These are phyloP conservation scores for Irpex sp. DNA, from an alignment of 1,284 basidiomycete species.

Conservation along the genomic window DNA sequence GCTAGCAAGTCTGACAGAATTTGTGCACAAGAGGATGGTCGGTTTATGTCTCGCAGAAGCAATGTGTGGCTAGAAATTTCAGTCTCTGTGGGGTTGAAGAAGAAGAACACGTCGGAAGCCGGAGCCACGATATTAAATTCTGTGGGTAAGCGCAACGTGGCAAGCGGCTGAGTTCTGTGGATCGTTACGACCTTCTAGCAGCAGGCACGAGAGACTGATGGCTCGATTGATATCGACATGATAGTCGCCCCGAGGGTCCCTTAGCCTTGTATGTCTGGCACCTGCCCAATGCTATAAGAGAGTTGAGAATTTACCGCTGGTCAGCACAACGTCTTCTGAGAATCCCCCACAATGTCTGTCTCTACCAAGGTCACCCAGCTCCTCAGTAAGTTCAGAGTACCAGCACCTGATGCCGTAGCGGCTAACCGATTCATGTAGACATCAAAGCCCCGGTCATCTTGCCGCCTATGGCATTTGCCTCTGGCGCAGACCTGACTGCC, in stretches of 20 bases:
- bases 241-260: conserved; percentile 1
- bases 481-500: conserved; percentile 24
- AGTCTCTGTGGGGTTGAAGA: too few relatives aligned
- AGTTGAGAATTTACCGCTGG: neutral
- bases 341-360: conserved; percentile 12
- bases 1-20: neutral
- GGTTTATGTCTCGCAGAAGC: neutral
- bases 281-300: conserved; percentile 5
- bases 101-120: too few relatives aligned
- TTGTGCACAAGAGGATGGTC: neutral
- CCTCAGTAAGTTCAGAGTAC: conserved; percentile 9
- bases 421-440: conserved; percentile 5
- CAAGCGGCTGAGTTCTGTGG: neutral
- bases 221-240: neutral
- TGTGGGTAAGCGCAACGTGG: neutral
- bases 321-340: neutral
- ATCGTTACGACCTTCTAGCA: neutral
- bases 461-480: conserved; percentile 19
- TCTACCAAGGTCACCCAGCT: conserved; percentile 14
- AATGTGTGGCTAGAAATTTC: too few relatives aligned
- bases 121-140: neutral
- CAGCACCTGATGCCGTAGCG: neutral
- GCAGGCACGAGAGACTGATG: neutral
- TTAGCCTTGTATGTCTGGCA: neutral
- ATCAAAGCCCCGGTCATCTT: conserved; percentile 15